These are phyloP conservation scores for Jamesozyma spencerorum DNA, from an alignment of 805 yeast species.

Conservation along the genomic window DNA sequence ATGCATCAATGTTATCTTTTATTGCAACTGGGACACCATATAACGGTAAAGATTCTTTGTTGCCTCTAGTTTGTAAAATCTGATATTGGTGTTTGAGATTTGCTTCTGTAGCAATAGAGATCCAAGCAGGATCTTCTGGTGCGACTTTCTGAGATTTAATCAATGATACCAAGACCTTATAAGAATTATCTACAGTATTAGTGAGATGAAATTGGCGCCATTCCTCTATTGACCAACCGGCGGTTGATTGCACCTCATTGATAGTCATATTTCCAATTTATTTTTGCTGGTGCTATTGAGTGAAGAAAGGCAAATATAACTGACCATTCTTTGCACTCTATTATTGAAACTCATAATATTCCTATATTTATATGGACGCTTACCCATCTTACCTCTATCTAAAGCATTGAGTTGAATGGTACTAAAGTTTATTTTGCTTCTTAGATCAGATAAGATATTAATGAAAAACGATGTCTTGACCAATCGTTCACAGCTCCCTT, in stretches of 20 bases:
- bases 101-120: constrained; percentile 59
- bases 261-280: constrained; percentile 2
- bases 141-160: constrained; percentile 38
- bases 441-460: too few species aligned
- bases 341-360: too few species aligned
- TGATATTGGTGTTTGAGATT: constrained; percentile 69
- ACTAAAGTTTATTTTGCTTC: too few species aligned
- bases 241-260: constrained; percentile 12
- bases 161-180: constrained; percentile 37
- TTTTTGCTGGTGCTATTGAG: too few species aligned
- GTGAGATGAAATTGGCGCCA: constrained; percentile 66
- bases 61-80: constrained; percentile 51
- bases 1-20: constrained; percentile 89
- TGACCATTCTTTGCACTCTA: too few species aligned
- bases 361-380: too few species aligned
- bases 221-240: constrained; percentile 75
- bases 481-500: too few species aligned
- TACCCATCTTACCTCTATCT: too few species aligned
- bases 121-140: constrained; percentile 82
- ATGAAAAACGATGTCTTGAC: too few species aligned
- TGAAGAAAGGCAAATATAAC: too few species aligned
- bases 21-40: constrained; percentile 95
- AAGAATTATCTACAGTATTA: constrained; percentile 54
- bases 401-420: too few species aligned
- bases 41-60: constrained; percentile 50